Evolutionary conservation across 116 monocot genomes (phyloP).

Genomic region (Papilionanthe hybrid): DNA sequence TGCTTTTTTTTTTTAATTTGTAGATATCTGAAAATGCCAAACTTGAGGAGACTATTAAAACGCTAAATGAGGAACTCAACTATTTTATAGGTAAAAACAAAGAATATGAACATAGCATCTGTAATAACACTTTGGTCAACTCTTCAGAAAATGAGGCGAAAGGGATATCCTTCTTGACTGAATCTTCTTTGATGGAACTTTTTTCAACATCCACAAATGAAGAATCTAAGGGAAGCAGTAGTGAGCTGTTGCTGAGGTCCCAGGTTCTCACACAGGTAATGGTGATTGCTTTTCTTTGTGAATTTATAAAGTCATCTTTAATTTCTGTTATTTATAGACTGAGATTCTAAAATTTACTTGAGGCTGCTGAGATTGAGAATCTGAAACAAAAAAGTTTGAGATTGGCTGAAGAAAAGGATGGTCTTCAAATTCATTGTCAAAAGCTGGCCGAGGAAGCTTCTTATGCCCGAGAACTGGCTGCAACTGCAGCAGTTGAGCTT

Average conservation of each 20-base stretch:
- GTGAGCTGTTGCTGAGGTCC: constrained; percentile 44
- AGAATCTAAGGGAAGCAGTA: constrained; percentile 12
- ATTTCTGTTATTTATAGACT: not conserved
- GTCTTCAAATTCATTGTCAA: constrained; percentile 79
- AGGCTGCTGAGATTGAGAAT: constrained; percentile 95
- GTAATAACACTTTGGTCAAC: constrained; percentile 14
- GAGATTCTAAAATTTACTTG: constrained; percentile 10
- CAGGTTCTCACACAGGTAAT: constrained; percentile 86
- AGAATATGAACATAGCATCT: constrained; percentile 17
- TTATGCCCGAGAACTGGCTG: constrained; percentile 94
- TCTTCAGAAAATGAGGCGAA: constrained; percentile 21
- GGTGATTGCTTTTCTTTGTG: not conserved
- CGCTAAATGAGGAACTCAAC: constrained; percentile 57
- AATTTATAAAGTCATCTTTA: not conserved
- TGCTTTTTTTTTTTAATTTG: constrained; percentile 1
- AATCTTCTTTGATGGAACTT: constrained; percentile 11
- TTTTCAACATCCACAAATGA: constrained; percentile 17
- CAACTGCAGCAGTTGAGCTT: constrained; percentile 91
- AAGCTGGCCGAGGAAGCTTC: constrained; percentile 90
- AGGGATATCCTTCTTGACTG: constrained; percentile 10
- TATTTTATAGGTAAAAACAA: constrained; percentile 27
- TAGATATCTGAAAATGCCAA: constrained; percentile 75
- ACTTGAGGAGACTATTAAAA: constrained; percentile 56
- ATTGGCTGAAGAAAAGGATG: constrained; percentile 85
- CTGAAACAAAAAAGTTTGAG: constrained; percentile 76